Conservation (phyloP, 176 grass and related monocot genomes). For the Themeda triandra region DNA sequence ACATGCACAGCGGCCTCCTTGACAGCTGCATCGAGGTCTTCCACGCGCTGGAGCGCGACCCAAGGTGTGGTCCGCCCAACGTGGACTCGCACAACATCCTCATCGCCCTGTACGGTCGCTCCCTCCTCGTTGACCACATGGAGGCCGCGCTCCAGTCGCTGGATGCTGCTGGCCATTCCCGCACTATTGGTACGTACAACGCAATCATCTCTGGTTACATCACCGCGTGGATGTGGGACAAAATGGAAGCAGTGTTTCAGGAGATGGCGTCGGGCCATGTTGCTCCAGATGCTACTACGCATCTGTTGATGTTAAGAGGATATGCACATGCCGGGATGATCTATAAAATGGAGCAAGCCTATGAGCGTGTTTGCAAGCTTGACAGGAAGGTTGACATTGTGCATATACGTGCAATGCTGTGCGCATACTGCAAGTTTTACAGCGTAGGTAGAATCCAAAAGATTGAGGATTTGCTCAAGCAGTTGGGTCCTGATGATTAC, state of each 20-base stretch:
- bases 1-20: constrained; percentile 69
- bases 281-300: constrained; percentile 59
- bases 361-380: constrained; percentile 44
- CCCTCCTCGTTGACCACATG: constrained; percentile 80
- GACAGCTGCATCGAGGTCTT: constrained; percentile 48
- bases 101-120: constrained; percentile 67
- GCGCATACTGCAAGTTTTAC: constrained; percentile 69
- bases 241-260: constrained; percentile 56
- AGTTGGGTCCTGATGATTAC: constrained; percentile 60
- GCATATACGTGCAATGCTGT: constrained; percentile 74
- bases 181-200: constrained; percentile 66
- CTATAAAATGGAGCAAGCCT: constrained; percentile 78
- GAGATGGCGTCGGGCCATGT: constrained; percentile 51
- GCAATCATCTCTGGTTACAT: constrained; percentile 71
- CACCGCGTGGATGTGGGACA: constrained; percentile 86
- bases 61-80: constrained; percentile 54
- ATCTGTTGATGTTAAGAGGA: constrained; percentile 79
- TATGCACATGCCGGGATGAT: constrained; percentile 64
- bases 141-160: constrained; percentile 47
- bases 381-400: constrained; percentile 22
- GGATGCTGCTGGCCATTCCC: constrained; percentile 50
- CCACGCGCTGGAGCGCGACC: constrained; percentile 41
- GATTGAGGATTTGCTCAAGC: constrained; percentile 64
- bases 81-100: constrained; percentile 84
- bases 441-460: constrained; percentile 59